Base-by-base conservation (phyloP, 495 filamentous ascomycete species). In the Apodospora peruviana region DNA sequence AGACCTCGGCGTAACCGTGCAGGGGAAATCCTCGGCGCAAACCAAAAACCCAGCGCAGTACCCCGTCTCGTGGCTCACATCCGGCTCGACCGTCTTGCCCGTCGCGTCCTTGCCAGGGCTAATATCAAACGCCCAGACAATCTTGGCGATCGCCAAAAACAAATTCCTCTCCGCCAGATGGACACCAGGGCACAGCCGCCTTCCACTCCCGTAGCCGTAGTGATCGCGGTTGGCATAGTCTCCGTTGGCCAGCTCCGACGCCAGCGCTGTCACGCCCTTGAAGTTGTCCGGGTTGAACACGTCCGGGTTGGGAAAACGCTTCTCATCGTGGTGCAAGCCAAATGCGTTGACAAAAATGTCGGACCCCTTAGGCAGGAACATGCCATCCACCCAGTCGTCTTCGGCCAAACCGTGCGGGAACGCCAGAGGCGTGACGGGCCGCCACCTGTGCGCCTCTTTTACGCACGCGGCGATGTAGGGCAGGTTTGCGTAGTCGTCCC, bases 101-200 rank as follows among this genome's bases (percentile, higher is more conserved):
- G 47, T 37, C n/a, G 48, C 50, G 40, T 67, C 68, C 37, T 37
- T 52, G 12, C 51, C 57, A 3, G 51, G 43, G 17, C 16, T 45
- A 48, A 78, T 57, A 29, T 79, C 53, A 47, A 82, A 83, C 0
- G 65, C 77, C 55, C 79, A 77, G 14, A 85, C 51, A 4, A 79
- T 50, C 47, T 74, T 71, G 0, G 74, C 69, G 5, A 74, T 58
- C 10, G 48, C 67, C 0, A 79, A 11, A 49, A 69, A 82, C 9
- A 83, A 40, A 14, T 66, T 74, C 9, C 67, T 64, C 39, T 82
- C 79, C 0, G 81, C 81, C 0, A 84, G 55, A 40, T 78, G 64
- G 4, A 77, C 74, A 0, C 80, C 81, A 0, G 75, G 73, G 47
- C 82, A 85, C 5, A 79, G 64, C 0, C 80, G 66, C 2, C 80